Percentiles rank a stretch among this genome's conserved stretches.
phyloP scores from a whole-genome alignment of 768 basidiomycete species.

The Gymnopilus dilepis region DNA sequence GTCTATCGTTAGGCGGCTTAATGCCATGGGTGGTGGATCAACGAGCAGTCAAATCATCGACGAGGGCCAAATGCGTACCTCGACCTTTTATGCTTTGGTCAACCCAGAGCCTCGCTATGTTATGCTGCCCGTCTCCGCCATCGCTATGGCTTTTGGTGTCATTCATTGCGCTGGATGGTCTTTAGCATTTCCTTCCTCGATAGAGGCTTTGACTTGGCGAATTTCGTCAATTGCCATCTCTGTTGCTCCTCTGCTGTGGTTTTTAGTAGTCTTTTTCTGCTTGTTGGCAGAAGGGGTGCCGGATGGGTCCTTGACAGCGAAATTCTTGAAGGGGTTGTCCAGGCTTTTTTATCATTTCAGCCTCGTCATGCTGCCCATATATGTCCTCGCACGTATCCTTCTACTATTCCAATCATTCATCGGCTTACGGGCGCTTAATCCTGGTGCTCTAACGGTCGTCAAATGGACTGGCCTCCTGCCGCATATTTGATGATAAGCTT shows the following conservation, averaged over 20 bases:
- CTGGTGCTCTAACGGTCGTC: neutral
- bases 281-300: too few relatives aligned
- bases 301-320: too few relatives aligned
- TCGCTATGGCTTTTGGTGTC: conserved; percentile 12
- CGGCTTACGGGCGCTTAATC: neutral
- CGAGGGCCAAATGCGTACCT: neutral
- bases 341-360: too few relatives aligned
- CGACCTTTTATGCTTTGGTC: conserved; percentile 8
- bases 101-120: neutral
- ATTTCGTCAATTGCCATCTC: conserved; percentile 10
- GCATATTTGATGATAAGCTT: neutral
- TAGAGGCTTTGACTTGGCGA: conserved; percentile 4
- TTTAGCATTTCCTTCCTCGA: conserved; percentile 1
- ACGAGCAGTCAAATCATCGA: neutral
- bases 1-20: neutral
- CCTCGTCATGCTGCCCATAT: neutral
- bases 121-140: neutral
- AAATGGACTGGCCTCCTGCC: neutral
- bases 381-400: neutral
- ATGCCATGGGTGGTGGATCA: neutral
- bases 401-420: conserved; percentile 1
- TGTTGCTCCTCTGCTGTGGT: too few relatives aligned
- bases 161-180: conserved; percentile 17
- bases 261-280: too few relatives aligned
- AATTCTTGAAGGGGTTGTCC: too few relatives aligned